Conservation (phyloP, 2,329 filamentous ascomycete species). For the Didymella pomorum region DNA sequence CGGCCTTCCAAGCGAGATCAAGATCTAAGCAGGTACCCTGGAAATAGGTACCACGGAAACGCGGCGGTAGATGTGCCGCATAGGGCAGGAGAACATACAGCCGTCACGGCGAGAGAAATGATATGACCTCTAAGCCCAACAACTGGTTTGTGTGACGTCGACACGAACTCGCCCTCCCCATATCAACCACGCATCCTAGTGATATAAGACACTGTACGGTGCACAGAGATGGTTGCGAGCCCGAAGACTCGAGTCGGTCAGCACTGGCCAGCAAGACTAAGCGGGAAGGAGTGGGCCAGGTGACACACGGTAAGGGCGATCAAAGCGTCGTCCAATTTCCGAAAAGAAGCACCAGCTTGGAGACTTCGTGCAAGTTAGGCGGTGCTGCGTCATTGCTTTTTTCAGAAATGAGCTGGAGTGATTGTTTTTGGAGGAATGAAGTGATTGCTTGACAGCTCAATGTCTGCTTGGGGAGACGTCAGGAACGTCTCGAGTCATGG, state of each 20-base stretch:
- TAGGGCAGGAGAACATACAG: slow-evolving; percentile 11
- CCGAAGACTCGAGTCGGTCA: slow-evolving; percentile 1
- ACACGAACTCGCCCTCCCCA: slow-evolving; percentile 15
- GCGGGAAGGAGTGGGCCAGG: slow-evolving; percentile 23
- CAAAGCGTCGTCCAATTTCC: slow-evolving; percentile 42
- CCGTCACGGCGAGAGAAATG: slow-evolving; percentile 20
- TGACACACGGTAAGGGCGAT: slow-evolving; percentile 34
- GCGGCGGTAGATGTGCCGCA: slow-evolving; percentile 8
- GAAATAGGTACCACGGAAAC: slow-evolving; percentile 8
- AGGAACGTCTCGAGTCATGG: slow-evolving; percentile 17
- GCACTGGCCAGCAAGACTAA: slow-evolving; percentile 11
- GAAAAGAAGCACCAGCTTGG: slow-evolving; percentile 25
- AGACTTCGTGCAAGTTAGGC: neutral
- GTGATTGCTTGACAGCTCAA: neutral
- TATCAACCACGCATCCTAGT: slow-evolving; percentile 20
- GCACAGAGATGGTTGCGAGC: slow-evolving; percentile 10
- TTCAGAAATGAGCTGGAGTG: neutral
- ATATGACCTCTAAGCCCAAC: slow-evolving; percentile 18
- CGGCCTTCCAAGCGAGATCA: slow-evolving; percentile 55
- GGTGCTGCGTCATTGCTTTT: slow-evolving; percentile 7
- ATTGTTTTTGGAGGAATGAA: neutral
- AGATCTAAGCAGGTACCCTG: slow-evolving; percentile 52
- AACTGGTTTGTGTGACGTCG: slow-evolving; percentile 31
- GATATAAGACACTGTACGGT: slow-evolving; percentile 16
- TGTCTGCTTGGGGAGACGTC: neutral